Evolutionary conservation across 345 rosid species (phyloP).

Genomic region (Gynandropsis gynandra): DNA sequence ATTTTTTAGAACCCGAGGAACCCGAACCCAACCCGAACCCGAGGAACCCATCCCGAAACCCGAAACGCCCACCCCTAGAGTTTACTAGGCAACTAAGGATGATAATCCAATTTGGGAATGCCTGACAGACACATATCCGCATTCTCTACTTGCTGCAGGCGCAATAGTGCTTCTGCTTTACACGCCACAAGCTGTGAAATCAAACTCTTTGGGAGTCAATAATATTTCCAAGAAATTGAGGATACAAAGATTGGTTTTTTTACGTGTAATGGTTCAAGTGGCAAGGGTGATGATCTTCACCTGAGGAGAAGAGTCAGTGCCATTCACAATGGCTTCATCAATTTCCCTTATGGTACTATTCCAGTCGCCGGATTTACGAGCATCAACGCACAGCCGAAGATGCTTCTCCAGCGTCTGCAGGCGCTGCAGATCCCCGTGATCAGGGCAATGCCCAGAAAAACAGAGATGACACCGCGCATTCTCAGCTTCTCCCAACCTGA

Average conservation of each 20-base stretch:
- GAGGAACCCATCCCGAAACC: too few relatives aligned
- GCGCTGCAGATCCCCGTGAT: conserved; percentile 61
- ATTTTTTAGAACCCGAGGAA: too few relatives aligned
- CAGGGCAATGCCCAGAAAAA: conserved; percentile 58
- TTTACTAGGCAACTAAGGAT: conserved; percentile 18
- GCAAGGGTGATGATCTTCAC: conserved; percentile 29
- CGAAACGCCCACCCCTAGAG: too few relatives aligned
- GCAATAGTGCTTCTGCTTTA: conserved; percentile 81
- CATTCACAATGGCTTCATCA: conserved; percentile 69
- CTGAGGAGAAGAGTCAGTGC: conserved; percentile 79
- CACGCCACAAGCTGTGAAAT: conserved; percentile 67
- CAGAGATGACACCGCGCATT: conserved; percentile 58
- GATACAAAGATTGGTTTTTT: too few relatives aligned
- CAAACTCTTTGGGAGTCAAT: too few relatives aligned
- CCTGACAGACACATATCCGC: conserved; percentile 52
- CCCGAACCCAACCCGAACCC: too few relatives aligned
- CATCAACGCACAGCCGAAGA: conserved; percentile 52
- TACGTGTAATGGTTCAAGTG: too few relatives aligned
- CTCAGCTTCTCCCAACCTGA: conserved; percentile 76
- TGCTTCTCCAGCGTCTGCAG: conserved; percentile 76
- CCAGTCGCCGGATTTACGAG: conserved; percentile 84
- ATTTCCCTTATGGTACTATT: conserved; percentile 49
- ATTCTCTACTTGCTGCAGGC: conserved; percentile 68
- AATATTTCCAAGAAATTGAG: background rate
- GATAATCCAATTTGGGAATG: conserved; percentile 35